A percentile compares a stretch with the other conserved stretches of the same genome.
phyloP scores from a whole-genome alignment of 768 basidiomycete species.

The Suillus decipiens region DNA sequence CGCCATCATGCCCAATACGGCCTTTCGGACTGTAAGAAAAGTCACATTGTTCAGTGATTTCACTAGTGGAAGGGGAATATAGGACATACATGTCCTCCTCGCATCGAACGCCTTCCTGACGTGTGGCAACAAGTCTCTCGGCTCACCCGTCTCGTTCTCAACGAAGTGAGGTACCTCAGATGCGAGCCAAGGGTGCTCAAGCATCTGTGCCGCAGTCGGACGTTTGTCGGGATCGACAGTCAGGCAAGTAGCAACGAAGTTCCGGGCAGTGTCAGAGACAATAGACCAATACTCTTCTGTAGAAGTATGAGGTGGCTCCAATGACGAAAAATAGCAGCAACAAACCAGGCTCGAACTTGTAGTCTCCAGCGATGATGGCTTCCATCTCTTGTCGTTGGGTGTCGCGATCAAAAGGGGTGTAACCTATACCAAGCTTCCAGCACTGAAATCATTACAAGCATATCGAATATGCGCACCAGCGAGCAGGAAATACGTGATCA shows the following conservation, averaged over 20 bases:
- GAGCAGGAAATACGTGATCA: conserved; percentile 96
- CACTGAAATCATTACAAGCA: not conserved
- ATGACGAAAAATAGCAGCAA: conserved; percentile 2
- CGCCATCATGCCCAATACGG: conserved; percentile 84
- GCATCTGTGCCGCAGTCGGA: conserved; percentile 74
- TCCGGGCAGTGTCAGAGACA: conserved; percentile 79
- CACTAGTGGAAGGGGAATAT: conserved; percentile 2
- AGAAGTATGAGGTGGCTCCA: not conserved
- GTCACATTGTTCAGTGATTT: not conserved
- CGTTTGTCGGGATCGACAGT: conserved; percentile 79
- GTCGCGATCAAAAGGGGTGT: conserved; percentile 97
- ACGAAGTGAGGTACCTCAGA: conserved; percentile 71
- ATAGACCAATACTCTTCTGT: conserved; percentile 82
- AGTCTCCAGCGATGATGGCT: conserved; percentile 92
- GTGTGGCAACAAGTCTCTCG: conserved; percentile 81
- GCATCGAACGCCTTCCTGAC: conserved; percentile 92
- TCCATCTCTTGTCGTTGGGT: conserved; percentile 89
- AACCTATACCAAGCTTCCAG: conserved; percentile 45
- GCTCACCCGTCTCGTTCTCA: conserved; percentile 51
- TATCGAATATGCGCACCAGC: conserved; percentile 43
- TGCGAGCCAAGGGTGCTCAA: conserved; percentile 72
- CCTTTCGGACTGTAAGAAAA: conserved; percentile 71
- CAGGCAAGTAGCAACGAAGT: conserved; percentile 81
- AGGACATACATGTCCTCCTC: conserved; percentile 72
- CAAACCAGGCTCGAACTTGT: conserved; percentile 78